Conservation (phyloP, 2,329 filamentous ascomycete genomes). For the Botrytis byssoidea region DNA sequence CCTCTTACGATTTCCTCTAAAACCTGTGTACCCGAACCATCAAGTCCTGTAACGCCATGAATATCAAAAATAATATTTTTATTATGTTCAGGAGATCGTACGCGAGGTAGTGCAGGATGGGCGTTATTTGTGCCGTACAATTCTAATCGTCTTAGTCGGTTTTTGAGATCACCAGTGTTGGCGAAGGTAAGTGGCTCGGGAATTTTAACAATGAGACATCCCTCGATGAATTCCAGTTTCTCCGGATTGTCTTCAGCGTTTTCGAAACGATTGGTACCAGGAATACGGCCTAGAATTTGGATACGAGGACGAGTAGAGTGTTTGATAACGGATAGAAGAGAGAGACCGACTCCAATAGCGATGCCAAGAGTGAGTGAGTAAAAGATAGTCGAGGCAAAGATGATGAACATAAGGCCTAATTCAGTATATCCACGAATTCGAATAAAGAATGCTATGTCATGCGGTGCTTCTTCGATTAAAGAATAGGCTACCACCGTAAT, state of each 20-base stretch:
- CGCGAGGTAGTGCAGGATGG: constrained; percentile 81
- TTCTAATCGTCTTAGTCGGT: constrained; percentile 77
- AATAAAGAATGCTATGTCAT: constrained; percentile 88
- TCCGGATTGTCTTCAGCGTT: constrained; percentile 76
- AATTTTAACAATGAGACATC: constrained; percentile 94
- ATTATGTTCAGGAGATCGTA: constrained; percentile 77
- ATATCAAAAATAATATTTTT: constrained; percentile 95
- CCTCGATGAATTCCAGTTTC: constrained; percentile 82
- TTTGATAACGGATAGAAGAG: constrained; percentile 82
- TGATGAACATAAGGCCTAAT: constrained; percentile 80
- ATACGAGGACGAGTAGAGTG: constrained; percentile 92
- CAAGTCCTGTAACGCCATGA: constrained; percentile 92
- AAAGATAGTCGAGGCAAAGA: constrained; percentile 89
- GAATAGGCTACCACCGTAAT: constrained; percentile 95
- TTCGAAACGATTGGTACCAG: constrained; percentile 78
- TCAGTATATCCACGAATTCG: constrained; percentile 84
- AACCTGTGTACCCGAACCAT: constrained; percentile 91
- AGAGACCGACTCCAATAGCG: constrained; percentile 88
- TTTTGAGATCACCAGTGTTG: constrained; percentile 90
- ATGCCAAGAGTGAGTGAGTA: constrained; percentile 94
- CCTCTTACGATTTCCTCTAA: constrained; percentile 81
- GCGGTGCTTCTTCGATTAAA: constrained; percentile 90
- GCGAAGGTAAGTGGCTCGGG: constrained; percentile 95
- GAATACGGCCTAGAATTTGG: constrained; percentile 88
- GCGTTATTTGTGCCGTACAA: constrained; percentile 82